Percentiles rank a stretch among this genome's conserved stretches.
Evolutionary conservation across 768 basidiomycete genomes (phyloP).

Genomic region (Tylopilus cervinicoccineus): DNA sequence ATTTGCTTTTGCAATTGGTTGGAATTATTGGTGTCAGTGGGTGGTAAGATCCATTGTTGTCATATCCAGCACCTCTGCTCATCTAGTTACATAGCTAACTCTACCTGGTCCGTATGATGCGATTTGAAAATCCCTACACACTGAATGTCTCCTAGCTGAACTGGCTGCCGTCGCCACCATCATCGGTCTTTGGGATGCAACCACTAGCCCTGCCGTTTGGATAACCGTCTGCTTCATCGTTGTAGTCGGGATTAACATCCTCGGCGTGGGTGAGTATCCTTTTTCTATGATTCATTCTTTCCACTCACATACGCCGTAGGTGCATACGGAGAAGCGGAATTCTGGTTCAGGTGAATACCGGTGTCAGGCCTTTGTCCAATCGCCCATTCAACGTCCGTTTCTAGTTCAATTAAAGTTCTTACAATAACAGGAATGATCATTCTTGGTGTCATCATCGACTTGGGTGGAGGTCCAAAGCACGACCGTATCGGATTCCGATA

Average conservation of each 20-base stretch:
- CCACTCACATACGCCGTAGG: background rate
- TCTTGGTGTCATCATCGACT: conserved; percentile 3
- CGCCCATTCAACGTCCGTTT: background rate
- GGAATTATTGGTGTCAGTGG: conserved; percentile 8
- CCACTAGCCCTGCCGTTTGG: background rate
- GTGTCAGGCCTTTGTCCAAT: too few relatives aligned
- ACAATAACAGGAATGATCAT: conserved; percentile 1
- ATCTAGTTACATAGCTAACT: background rate
- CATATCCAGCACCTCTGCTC: background rate
- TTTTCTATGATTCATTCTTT: background rate
- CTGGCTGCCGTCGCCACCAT: background rate
- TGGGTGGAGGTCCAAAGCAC: conserved; percentile 4
- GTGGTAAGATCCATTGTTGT: background rate
- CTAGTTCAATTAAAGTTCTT: conserved; percentile 2
- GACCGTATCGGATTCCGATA: conserved; percentile 30
- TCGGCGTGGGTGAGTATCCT: background rate
- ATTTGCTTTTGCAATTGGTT: conserved; percentile 2
- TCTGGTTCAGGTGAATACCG: conserved; percentile 3
- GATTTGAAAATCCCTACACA: background rate
- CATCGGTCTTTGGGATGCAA: background rate
- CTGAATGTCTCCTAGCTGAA: background rate
- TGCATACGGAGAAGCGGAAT: conserved; percentile 5
- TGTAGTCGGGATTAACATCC: background rate
- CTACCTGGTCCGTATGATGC: background rate
- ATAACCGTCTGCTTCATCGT: background rate